Base-by-base conservation (phyloP, 1,284 basidiomycete species). In the Ustilago hordei region DNA sequence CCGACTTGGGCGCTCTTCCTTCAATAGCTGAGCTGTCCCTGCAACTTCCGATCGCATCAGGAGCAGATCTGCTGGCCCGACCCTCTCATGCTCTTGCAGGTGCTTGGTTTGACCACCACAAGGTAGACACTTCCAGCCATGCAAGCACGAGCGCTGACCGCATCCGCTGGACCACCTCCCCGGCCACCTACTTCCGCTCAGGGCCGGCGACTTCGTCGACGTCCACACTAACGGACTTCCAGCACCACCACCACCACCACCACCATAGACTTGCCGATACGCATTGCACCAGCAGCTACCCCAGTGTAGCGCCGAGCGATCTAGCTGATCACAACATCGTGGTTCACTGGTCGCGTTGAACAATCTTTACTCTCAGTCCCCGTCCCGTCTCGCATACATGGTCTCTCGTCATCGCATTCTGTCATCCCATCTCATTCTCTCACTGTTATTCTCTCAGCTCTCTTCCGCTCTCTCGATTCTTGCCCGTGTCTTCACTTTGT, bases 311-410 rank as follows among this genome's bases (percentile, higher is more conserved):
- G 9, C 8, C 48, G 11, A 52, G 15, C 35, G 62, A 68, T 17
- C 41, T 55, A 19, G 38, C 43, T 12, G 70, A 73, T 19, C 57
- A 54, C n/a, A 58, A 61, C 23, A 54, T 73, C 45, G 70, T 73
- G 9, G 65, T 73, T 38, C 70, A 73, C 48, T 73, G 70, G 70
- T 64, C 70, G 43, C 64, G 58, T 32, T 73, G 59, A 64, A 60
- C 53, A 28, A 15, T 45, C 17, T n/a, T 13, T 45, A 41, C 48
- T 13, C 23, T 48, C 45, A 7, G 35, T 5, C 34, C n/a, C 32
- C n/a, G 8, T 8, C 28, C 17, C 36, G 8, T 28, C n/a, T 58
- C 32, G 39, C 55, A 57, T 43, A 5, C 31, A 36, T 61, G 31
- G 23, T 32, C 31, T 39, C 38, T 54, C 31, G 38, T 50, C 36